Evolutionary conservation across 371 early-diverging fungal genomes (phyloP), one percentile per base, ranked within the genome.

Genomic region (Cokeromyces recurvatus): DNA sequence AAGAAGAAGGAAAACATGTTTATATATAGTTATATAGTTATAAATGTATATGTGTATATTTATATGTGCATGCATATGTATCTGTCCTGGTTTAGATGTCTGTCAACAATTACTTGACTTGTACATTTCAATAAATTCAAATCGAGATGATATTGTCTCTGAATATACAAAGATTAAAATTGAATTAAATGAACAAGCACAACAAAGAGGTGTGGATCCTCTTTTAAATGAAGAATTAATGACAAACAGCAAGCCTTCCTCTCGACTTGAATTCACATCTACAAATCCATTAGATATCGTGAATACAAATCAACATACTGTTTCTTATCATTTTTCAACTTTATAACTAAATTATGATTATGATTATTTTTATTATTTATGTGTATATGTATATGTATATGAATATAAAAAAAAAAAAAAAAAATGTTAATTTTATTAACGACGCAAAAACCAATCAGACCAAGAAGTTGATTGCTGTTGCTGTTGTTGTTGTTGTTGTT

Each of bases 51-150:
- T 11, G 15, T n/a, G n/a, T n/a, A n/a, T n/a, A n/a, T n/a, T n/a
- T n/a, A n/a, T n/a, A n/a, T n/a, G n/a, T n/a, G n/a, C 29, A 29
- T 40, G 17, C 16, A 14, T 11, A 7, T n/a, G n/a, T n/a, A n/a
- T n/a, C n/a, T n/a, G n/a, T n/a, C n/a, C n/a, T n/a, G n/a, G n/a
- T n/a, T n/a, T 38, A 81, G 81, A 81, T 52, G 74, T 78, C n/a
- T 63, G 73, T 27, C 79, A 77, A 37, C 78, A 78, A 51, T 74
- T 81, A 40, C 54, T 81, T 7, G 81, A 81, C 43, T 50, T 76
- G 14, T 71, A 76, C 32, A 79, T 79, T 45, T 43, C 49, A 40
- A 66, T 58, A 8, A 52, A 63, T 20, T 38, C 39, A 16, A 46
- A 46, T 22, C 62, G 62, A 34, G 49, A 58, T n/a, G 65, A 76